Base-by-base conservation (phyloP, 176 grass and related monocot genomes). In the Bolboschoenus planiculmis region DNA sequence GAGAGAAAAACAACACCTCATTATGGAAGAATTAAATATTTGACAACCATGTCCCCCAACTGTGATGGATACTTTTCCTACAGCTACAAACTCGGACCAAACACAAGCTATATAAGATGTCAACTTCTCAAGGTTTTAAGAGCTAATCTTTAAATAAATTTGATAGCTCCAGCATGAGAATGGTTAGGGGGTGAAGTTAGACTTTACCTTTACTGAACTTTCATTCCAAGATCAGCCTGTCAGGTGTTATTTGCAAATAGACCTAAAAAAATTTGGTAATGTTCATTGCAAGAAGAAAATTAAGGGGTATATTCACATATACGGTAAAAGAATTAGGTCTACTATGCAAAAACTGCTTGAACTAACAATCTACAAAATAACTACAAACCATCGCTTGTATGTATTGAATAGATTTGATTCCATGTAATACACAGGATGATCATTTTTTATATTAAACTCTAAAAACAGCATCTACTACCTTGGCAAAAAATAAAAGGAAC, bases 391-490 rank as follows among this genome's bases (percentile, higher is more conserved):
- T 96, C 93, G 51, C 93, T 92, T 77, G 66, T 85, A 96, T 92
- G 93, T 96, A 96, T 90, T 74, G 60, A 87, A 65, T 82, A 85
- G 90, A 87, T 85, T 92, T 91, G 75, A 51, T 78, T 92, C 79
- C 90, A 89, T 92, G 86, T 86, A 92, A 96, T 92, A 95, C 93
- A 95, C 86, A 90, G 93, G 93, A 96, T 96, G 93, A 89, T 90
- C 90, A 89, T 90, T 85, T 79, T 85, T 78, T 77, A 77, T 77
- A 90, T 84, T 83, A 74, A 84, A 79, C 79, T 84, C 87, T 87
- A 81, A 84, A 78, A 78, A 82, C 33, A 79, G 43, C 79, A 60
- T 47, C 63, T 46, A 35, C 40, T 78, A 73, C 48, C 85, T 81
- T 36, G 80, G 71, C 58, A 86, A 86, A 88, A 78, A 63, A 83